Base-by-base conservation (phyloP, 306 rosid species). In the Cucurbita maxima region DNA sequence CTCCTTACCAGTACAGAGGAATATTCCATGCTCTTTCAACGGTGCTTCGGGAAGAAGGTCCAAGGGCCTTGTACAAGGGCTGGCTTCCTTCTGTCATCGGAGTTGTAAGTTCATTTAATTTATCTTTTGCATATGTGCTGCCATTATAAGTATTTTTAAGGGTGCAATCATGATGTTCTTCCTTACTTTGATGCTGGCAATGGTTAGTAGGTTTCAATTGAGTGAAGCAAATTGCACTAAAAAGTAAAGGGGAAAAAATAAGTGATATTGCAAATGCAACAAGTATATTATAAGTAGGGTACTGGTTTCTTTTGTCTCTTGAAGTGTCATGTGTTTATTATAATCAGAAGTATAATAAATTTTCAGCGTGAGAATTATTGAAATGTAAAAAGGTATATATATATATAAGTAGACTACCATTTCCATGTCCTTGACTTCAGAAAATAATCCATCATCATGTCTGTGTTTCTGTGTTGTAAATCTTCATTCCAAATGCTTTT, bases 81-180 rank as follows among this genome's bases (percentile, higher is more conserved):
- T 95, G 99, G 97, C 92, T 95, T 81, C 97, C 99, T 78, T 95
- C 99, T 56, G 99, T 91, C 12, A 95, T 95, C 81, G 99, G 99
- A 85, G 99, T 95, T 69, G 99, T 95, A 78, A 89, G 99, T 86
- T 30, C 10, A 6, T 22, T 51, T 14, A 9, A 22, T 12, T 30
- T 54, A 38, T 43, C 25, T 40, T 75, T 77, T 58, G 4, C 22
- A 78, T 63, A 11, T 76, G 22, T 78, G 58, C 38, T 50, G 22
- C 18, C 58, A 47, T 48, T 69, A 15, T 47, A 47, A 37, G 47
- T 61, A 45, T 25, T 25, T 68, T 20, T 69, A 1, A 5, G 44
- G 44, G 56, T 68, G 43, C 20, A 0, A 5, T 12, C 20, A 43
- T 19, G 34, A 67, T 11, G 37, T 8, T 44, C 74, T 48, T 47